Conservation (phyloP, 2,329 filamentous ascomycete genomes). For the Aspergillus sp. region DNA sequence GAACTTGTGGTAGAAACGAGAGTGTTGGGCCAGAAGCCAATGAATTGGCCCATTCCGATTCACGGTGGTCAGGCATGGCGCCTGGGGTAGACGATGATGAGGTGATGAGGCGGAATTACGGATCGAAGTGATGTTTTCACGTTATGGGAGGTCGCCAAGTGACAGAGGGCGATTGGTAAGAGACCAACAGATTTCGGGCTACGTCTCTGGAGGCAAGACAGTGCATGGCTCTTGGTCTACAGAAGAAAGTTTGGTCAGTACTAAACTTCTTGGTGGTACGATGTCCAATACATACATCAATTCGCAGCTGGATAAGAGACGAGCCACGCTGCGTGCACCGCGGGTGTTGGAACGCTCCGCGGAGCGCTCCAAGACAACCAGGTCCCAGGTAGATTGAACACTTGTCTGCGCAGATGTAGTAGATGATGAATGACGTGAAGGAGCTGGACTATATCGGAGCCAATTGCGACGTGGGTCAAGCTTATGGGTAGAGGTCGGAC, state of each 20-base stretch:
- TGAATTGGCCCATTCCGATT: constrained; percentile 37
- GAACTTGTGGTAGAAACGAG: constrained; percentile 37
- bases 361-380: constrained; percentile 1
- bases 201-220: constrained; percentile 24
- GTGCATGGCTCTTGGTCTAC: constrained; percentile 31
- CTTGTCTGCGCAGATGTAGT: background rate
- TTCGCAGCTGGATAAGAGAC: constrained; percentile 4
- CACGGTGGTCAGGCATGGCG: constrained; percentile 39
- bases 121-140: constrained; percentile 16
- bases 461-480: background rate
- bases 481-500: background rate
- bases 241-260: background rate
- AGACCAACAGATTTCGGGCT: constrained; percentile 27
- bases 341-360: constrained; percentile 17
- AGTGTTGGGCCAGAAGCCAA: constrained; percentile 31
- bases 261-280: background rate
- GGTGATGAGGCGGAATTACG: constrained; percentile 1
- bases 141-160: constrained; percentile 31
- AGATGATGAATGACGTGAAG: background rate
- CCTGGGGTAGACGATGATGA: background rate
- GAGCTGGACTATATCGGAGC: background rate
- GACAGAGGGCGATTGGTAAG: constrained; percentile 21
- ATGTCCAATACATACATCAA: constrained; percentile 8
- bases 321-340: constrained; percentile 28
- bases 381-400: background rate